phyloP scores from a whole-genome alignment of 805 yeast genomes.

The Pichia kluyveri region DNA sequence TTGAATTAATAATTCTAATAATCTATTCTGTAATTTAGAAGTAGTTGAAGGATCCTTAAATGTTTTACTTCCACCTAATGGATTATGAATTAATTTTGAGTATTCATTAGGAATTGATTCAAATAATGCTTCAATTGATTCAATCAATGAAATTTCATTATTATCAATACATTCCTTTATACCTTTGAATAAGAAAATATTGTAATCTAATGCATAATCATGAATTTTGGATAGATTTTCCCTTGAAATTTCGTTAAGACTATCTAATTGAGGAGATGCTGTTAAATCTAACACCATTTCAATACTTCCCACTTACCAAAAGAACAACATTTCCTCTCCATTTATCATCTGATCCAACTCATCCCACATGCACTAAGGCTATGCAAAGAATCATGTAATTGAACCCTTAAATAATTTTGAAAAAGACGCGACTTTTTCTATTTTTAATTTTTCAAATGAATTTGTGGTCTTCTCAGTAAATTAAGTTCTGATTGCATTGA shows the following conservation, averaged over 20 bases:
- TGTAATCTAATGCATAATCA: constrained; percentile 30
- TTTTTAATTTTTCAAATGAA: no score
- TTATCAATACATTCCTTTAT: constrained; percentile 18
- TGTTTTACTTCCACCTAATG: constrained; percentile 9
- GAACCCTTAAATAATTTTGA: no score
- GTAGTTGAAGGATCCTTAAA: constrained; percentile 23
- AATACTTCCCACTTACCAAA: not conserved
- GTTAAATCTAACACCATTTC: not conserved
- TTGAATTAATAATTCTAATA: constrained; percentile 23
- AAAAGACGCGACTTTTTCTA: no score
- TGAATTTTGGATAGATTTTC: constrained; percentile 20
- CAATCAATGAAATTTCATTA: constrained; percentile 14
- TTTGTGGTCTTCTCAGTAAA: no score
- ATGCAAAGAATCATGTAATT: no score
- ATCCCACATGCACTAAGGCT: no score
- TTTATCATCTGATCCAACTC: no score
- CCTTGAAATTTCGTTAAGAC: constrained; percentile 9
- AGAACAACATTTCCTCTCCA: no score
- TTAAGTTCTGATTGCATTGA: no score
- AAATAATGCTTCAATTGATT: constrained; percentile 16
- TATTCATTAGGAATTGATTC: constrained; percentile 20
- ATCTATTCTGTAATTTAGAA: constrained; percentile 25
- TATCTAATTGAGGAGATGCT: constrained; percentile 1
- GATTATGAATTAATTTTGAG: constrained; percentile 15
- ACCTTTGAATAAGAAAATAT: constrained; percentile 28